A percentile compares a stretch with the other conserved stretches of the same genome.
phyloP scores from a whole-genome alignment of 78 protist genomes.

The Thecamonas trahens region DNA sequence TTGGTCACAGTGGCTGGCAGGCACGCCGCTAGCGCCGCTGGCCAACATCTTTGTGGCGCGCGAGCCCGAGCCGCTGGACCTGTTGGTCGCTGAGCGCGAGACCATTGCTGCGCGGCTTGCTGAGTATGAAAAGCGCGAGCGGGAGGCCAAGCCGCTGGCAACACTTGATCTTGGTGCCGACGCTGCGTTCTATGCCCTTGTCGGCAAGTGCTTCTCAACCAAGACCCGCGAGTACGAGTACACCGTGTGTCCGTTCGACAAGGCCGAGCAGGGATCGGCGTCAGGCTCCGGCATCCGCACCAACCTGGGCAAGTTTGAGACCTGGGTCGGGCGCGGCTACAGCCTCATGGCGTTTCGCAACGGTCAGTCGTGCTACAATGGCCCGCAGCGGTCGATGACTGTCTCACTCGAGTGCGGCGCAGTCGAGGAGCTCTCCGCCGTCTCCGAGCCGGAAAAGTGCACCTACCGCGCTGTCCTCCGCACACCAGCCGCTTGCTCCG shows the following conservation, averaged over 20 bases:
- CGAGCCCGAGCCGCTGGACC: no score
- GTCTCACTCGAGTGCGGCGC: slow-evolving; percentile 47
- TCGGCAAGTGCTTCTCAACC: slow-evolving; percentile 30
- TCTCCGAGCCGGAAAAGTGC: slow-evolving; percentile 66
- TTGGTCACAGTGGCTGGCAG: no score
- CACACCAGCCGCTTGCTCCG: slow-evolving; percentile 60
- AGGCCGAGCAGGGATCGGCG: slow-evolving; percentile 19
- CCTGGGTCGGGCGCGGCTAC: slow-evolving; percentile 15
- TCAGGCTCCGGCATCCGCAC: slow-evolving; percentile 28
- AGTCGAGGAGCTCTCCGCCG: slow-evolving; percentile 29
- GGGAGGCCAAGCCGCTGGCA: slow-evolving; percentile 18
- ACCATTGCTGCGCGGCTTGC: no score
- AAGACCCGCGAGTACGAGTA: slow-evolving; percentile 36
- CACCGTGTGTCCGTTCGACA: slow-evolving; percentile 49
- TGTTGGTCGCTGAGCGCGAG: no score
- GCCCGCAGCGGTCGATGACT: slow-evolving; percentile 53
- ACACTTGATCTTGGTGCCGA: slow-evolving; percentile 17
- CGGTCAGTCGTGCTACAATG: slow-evolving; percentile 67
- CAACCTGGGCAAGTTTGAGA: slow-evolving; percentile 43
- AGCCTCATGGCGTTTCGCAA: slow-evolving; percentile 26
- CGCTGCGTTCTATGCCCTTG: slow-evolving; percentile 32
- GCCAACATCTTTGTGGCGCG: no score
- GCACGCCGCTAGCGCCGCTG: no score
- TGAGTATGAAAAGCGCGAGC: slow-evolving; percentile 20
- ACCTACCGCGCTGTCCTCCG: slow-evolving; percentile 43